Conservation (phyloP, 352 stramenopile species). For the Phytophthora idaei region DNA sequence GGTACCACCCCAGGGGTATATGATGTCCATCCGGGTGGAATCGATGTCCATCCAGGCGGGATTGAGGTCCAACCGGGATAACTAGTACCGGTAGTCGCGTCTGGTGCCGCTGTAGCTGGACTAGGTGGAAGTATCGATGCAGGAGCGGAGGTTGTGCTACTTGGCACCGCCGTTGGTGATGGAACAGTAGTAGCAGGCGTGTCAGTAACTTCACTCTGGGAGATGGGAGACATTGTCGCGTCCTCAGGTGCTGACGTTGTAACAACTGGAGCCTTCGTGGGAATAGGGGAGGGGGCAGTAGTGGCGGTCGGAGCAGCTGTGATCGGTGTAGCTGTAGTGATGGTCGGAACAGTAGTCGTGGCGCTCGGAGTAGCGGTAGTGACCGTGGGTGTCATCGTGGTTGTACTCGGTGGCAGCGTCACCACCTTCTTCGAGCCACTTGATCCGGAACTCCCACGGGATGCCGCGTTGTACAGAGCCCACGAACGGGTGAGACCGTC, state of each 20-base stretch:
- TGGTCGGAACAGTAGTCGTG: conserved; percentile 6
- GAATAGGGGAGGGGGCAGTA: neutral
- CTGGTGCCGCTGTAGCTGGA: conserved; percentile 7
- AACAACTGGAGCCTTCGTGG: conserved; percentile 9
- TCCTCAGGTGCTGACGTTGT: conserved; percentile 9
- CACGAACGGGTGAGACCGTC: conserved; percentile 50
- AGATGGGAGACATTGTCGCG: conserved; percentile 13
- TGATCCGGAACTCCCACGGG: neutral
- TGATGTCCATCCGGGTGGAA: conserved; percentile 31
- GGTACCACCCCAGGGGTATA: conserved; percentile 32
- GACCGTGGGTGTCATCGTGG: neutral
- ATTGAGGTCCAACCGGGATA: conserved; percentile 30
- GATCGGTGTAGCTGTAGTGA: conserved; percentile 4
- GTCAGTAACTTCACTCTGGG: conserved; percentile 12
- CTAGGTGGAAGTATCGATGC: conserved; percentile 2
- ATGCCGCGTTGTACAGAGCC: conserved; percentile 30
- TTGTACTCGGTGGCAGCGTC: conserved; percentile 11
- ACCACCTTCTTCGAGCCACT: too few relatives aligned
- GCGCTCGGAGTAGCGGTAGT: conserved; percentile 4
- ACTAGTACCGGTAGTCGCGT: conserved; percentile 3
- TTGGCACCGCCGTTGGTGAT: conserved; percentile 6
- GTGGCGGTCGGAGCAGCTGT: conserved; percentile 3
- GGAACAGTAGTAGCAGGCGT: conserved; percentile 9
- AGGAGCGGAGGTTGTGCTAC: neutral
- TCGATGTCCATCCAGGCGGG: conserved; percentile 24